Percentiles rank a stretch among this genome's conserved stretches.
Conservation (phyloP, 1,284 basidiomycete species). For the Microbotryum scabiosae region DNA sequence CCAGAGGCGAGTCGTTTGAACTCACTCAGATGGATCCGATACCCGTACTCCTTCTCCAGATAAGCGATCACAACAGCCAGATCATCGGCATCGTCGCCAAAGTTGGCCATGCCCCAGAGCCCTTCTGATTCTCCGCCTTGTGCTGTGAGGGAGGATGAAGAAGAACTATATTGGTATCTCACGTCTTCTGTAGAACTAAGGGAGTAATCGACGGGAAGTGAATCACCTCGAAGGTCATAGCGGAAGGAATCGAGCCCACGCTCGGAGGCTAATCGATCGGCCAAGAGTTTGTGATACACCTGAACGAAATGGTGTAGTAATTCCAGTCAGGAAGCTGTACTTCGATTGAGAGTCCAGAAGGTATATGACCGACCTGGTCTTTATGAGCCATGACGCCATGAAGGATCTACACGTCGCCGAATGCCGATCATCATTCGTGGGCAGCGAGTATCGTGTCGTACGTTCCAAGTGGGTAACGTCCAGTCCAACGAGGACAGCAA, state of each 20-base stretch:
- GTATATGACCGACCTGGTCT: not conserved
- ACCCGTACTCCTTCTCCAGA: not conserved
- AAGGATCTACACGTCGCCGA: not conserved
- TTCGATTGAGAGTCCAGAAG: no score
- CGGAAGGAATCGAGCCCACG: constrained; percentile 4
- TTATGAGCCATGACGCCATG: constrained; percentile 6
- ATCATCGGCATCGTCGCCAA: constrained; percentile 1
- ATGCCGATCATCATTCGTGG: no score
- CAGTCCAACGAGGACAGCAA: no score
- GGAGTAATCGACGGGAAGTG: no score
- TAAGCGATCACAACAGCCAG: not conserved
- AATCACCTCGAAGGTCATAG: constrained; percentile 1
- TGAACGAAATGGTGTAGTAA: no score
- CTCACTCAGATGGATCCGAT: not conserved
- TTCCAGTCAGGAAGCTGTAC: no score
- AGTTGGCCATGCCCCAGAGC: constrained; percentile 1
- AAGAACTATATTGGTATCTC: no score
- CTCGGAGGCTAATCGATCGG: not conserved
- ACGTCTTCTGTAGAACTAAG: no score
- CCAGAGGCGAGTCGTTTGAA: no score
- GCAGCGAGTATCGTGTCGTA: no score
- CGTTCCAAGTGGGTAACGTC: no score
- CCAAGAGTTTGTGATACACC: constrained; percentile 3
- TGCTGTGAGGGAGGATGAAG: no score
- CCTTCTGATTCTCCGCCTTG: constrained; percentile 3